Percentiles rank a stretch among this genome's conserved stretches.
Conservation (phyloP, 768 basidiomycete genomes). For the Psilocybe cyanescens region DNA sequence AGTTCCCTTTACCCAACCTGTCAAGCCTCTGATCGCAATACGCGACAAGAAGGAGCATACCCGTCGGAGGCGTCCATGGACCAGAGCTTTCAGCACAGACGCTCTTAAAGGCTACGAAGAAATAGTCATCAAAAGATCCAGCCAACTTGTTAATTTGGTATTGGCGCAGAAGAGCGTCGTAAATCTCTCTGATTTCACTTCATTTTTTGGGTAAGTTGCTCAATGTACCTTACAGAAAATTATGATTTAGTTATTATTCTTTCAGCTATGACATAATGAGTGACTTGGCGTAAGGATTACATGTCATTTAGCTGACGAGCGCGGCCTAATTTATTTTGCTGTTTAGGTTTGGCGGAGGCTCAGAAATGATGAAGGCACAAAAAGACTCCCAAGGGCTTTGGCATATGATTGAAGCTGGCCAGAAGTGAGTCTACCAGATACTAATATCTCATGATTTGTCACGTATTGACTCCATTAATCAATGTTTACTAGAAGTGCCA, state of each 20-base stretch:
- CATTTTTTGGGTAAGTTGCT: slow-evolving; percentile 38
- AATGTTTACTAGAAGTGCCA: neutral
- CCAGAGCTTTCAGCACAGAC: slow-evolving; percentile 35
- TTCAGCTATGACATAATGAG: slow-evolving; percentile 42
- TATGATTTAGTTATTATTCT: neutral
- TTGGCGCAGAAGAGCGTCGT: slow-evolving; percentile 13
- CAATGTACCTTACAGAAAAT: neutral
- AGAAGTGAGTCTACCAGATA: neutral
- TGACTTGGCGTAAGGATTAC: slow-evolving; percentile 37
- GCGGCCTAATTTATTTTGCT: neutral
- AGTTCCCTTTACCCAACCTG: slow-evolving; percentile 17
- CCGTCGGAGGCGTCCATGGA: slow-evolving; percentile 42
- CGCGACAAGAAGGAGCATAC: slow-evolving; percentile 36
- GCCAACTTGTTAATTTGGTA: slow-evolving; percentile 27
- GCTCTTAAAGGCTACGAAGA: slow-evolving; percentile 33
- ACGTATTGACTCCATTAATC: neutral
- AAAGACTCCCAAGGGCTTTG: slow-evolving; percentile 25
- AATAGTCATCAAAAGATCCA: slow-evolving; percentile 20
- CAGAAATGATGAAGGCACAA: slow-evolving; percentile 29
- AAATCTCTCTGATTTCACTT: slow-evolving; percentile 38
- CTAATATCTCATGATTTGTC: neutral
- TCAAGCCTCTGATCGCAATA: slow-evolving; percentile 31
- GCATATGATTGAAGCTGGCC: slow-evolving; percentile 16
- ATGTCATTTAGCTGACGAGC: neutral
- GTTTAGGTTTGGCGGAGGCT: slow-evolving; percentile 33